These are phyloP conservation scores for Aechmea fasciata DNA, from an alignment of 176 grass and related monocot species.

Conservation along the genomic window DNA sequence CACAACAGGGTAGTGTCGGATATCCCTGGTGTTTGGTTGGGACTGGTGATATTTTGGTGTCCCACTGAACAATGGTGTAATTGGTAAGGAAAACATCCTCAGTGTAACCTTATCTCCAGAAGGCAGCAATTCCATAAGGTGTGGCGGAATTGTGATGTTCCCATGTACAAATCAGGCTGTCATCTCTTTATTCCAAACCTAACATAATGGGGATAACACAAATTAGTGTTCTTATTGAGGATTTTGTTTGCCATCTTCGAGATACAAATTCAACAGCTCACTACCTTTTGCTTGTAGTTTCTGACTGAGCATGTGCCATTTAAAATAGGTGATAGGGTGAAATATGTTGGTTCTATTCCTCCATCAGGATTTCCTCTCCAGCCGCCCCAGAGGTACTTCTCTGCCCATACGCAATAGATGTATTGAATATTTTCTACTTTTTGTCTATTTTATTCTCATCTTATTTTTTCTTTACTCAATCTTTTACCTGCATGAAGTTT, in stretches of 20 bases:
- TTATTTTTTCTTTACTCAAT: background rate
- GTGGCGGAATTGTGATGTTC: too few relatives aligned
- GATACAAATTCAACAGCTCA: too few relatives aligned
- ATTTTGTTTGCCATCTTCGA: too few relatives aligned
- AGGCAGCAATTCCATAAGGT: too few relatives aligned
- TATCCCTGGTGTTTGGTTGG: too few relatives aligned
- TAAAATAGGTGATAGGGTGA: slow-evolving; percentile 78
- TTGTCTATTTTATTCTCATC: background rate
- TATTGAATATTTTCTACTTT: slow-evolving; percentile 2
- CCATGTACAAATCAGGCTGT: too few relatives aligned
- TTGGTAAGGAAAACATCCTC: too few relatives aligned
- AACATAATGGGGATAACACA: background rate
- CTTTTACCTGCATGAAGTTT: background rate
- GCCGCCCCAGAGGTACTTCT: slow-evolving; percentile 41
- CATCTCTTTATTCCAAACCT: too few relatives aligned
- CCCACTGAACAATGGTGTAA: too few relatives aligned
- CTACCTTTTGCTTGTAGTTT: background rate
- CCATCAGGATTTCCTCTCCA: slow-evolving; percentile 38
- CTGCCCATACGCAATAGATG: background rate
- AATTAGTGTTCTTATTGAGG: background rate
- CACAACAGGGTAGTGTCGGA: too few relatives aligned
- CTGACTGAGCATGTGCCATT: slow-evolving; percentile 7
- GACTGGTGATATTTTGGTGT: too few relatives aligned
- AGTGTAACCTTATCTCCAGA: too few relatives aligned
- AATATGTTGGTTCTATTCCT: slow-evolving; percentile 53